Evolutionary conservation across 768 basidiomycete species (phyloP), one percentile per base, ranked within the genome.

Genomic region (Ephemerocybe angulata): DNA sequence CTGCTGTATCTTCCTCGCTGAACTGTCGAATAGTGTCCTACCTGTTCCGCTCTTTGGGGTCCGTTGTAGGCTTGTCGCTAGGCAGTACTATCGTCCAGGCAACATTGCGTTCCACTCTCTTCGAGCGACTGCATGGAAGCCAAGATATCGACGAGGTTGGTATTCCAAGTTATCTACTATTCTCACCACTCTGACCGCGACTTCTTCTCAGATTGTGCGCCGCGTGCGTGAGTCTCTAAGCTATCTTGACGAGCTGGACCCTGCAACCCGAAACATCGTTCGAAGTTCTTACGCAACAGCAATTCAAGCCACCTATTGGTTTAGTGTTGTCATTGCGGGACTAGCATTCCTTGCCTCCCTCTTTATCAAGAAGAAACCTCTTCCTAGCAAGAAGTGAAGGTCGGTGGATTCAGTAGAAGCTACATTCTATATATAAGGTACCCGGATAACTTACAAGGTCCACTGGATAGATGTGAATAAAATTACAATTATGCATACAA

Each of bases 11-110:
- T 11, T 29, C 43, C 10, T n/a, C 8, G 12, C 41, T 42, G 8
- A 52, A n/a, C 42, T 37, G 27, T n/a, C 15, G 24, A 29, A 11
- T 48, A 84, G 84, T 82, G 1, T 84, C 82, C 0, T 85, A 85
- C 63, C 81, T 87, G 31, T 86, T 86, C 72, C 81, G 84, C 31
- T 84, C 84, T 2, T 63, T 86, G 12, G 84, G 84, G 2, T 76
- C 76, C 1, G 82, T 86, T 7, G 67, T 85, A 22, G 81, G 83
- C 1, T 61, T 86, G 1, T 83, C 84, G 0, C 64, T 82, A 0
- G 79, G 79, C 3, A 84, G 81, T 50, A 79, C 83, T 0, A 61
- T 86, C n/a, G 68, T 82, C 0, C 84, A 86, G 63, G 68, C 72
- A 37, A 74, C 73, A 1, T 70, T 87, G 13, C 73, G 82, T 1